A percentile compares a stretch with the other conserved stretches of the same genome.
These are phyloP conservation scores for Linum lewisii DNA, from an alignment of 345 rosid species.

Conservation along the genomic window DNA sequence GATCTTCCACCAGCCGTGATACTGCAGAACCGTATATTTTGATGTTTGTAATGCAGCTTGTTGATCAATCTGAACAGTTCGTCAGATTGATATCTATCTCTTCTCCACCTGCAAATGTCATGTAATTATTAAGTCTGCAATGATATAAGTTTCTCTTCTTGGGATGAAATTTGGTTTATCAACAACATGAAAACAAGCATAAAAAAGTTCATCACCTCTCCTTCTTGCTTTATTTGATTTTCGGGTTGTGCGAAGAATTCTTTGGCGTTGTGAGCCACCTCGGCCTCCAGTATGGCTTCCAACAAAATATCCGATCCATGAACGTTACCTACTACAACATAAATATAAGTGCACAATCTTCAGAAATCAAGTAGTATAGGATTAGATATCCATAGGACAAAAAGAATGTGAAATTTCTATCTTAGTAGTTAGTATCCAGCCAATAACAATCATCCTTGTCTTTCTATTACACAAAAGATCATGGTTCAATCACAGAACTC, in stretches of 20 bases:
- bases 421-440: too few relatives aligned
- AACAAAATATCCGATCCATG: conserved; percentile 56
- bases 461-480: too few relatives aligned
- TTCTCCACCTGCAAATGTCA: background rate
- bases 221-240: conserved; percentile 28
- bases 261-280: conserved; percentile 54
- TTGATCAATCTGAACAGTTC: background rate
- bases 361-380: background rate
- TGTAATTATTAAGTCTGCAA: background rate
- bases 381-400: background rate
- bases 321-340: conserved; percentile 27
- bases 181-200: background rate
- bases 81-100: background rate
- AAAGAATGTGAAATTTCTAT: background rate
- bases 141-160: background rate
- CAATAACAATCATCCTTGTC: too few relatives aligned
- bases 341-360: background rate
- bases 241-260: conserved; percentile 51
- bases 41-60: background rate
- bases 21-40: background rate
- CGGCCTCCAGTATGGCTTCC: conserved; percentile 63
- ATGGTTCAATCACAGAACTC: background rate
- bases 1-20: too few relatives aligned
- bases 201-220: background rate
- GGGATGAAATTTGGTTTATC: background rate